These are phyloP conservation scores for Cornus controversa DNA, from an alignment of 148 eudicot genomes.

Conservation along the genomic window DNA sequence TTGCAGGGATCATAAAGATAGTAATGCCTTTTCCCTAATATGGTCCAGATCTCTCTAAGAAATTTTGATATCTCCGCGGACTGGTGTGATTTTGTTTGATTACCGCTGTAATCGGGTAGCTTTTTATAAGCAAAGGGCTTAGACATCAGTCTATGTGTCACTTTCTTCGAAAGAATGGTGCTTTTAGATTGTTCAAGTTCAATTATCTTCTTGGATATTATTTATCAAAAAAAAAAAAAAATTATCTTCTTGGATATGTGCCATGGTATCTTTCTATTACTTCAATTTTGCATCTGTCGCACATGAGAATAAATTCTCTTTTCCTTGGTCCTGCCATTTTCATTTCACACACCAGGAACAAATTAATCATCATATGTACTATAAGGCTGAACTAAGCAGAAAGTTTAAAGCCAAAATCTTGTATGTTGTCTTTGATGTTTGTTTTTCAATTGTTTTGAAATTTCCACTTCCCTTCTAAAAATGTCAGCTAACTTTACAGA, in stretches of 20 bases:
- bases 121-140: neutral
- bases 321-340: neutral
- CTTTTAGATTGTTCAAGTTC: no score
- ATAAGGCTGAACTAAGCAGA: neutral
- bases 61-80: no score
- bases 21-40: no score
- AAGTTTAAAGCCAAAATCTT: neutral
- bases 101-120: no score
- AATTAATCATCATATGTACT: neutral
- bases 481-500: neutral
- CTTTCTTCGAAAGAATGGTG: neutral
- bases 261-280: neutral
- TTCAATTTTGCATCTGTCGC: no score
- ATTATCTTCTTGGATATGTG: neutral
- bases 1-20: no score
- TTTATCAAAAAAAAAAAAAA: no score
- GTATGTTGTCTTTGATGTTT: neutral
- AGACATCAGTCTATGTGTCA: neutral
- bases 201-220: neutral
- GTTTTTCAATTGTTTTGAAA: neutral
- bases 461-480: neutral
- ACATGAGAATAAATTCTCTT: neutral
- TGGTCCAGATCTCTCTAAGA: no score
- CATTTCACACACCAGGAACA: neutral
- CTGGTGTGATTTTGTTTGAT: no score